phyloP scores from a whole-genome alignment of 2,329 filamentous ascomycete genomes.

The Diaporthe longicolla region DNA sequence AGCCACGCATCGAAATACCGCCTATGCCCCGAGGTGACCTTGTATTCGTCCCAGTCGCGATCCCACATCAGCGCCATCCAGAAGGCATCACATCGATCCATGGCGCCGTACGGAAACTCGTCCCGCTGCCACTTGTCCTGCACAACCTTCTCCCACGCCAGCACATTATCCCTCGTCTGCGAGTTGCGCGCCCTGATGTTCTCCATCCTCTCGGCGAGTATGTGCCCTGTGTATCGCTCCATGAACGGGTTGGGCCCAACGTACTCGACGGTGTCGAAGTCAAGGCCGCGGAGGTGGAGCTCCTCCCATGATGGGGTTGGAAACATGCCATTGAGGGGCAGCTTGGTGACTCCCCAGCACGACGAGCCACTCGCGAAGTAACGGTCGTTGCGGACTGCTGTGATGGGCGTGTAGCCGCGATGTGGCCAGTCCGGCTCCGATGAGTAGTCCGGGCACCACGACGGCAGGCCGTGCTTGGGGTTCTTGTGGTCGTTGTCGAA shows the following conservation, averaged over 20 bases:
- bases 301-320: slow-evolving; percentile 2
- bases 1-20: slow-evolving; percentile 26
- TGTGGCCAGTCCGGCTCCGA: neutral
- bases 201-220: slow-evolving; percentile 21
- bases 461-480: slow-evolving; percentile 8
- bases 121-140: slow-evolving; percentile 16
- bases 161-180: slow-evolving; percentile 16
- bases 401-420: slow-evolving; percentile 8
- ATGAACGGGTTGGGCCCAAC: slow-evolving; percentile 9
- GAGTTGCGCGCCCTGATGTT: slow-evolving; percentile 4
- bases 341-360: neutral
- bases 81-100: neutral
- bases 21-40: neutral
- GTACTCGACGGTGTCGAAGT: slow-evolving; percentile 7
- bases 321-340: neutral
- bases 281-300: slow-evolving; percentile 26
- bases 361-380: slow-evolving; percentile 11
- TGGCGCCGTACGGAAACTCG: neutral
- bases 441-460: slow-evolving; percentile 32
- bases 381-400: neutral
- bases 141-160: slow-evolving; percentile 11
- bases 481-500: slow-evolving; percentile 29
- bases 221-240: neutral
- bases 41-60: neutral
- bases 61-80: slow-evolving; percentile 32